Base-by-base conservation (phyloP, 257 asterid species). In the Cruciata laevipes region DNA sequence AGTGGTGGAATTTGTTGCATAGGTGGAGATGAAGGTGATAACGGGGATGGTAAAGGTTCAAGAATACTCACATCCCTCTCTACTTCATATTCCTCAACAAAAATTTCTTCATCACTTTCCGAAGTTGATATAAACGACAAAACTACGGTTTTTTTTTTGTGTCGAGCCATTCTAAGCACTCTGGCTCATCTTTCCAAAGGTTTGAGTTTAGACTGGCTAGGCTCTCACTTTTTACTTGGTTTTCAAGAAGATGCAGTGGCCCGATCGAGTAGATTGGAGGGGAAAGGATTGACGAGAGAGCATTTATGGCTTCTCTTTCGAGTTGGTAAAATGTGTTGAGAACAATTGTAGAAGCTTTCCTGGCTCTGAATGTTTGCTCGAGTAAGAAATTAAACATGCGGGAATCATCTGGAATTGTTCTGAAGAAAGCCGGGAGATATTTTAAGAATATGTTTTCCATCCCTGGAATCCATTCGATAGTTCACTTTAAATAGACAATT, bases 151-250 rank as follows among this genome's bases (percentile, higher is more conserved):
- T 3, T 44, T 44, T 16, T 3, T 44, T 44, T 3, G 14, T 44
- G 53, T 44, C 10, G 8, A 44, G 53, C 10, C 53, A 44, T 12
- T 44, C 53, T 10, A 44, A 16, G 18, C 53, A 44, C 18, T 44
- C 18, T 44, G 53, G 53, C 14, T 44, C 53, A 10, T 80, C 84
- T 73, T 73, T 76, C 84, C 84, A 76, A 3, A 80, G 76, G 64
- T 73, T 80, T 52, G 76, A 73, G 4, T 74, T 76, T 0, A 76
- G 27, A 2, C 32, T 6, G 12, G 31, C 63, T 56, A 73, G 40
- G 7, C 56, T 61, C 20, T 73, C 68, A 12, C 67, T 62, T 2
- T 61, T 7, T 6, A 73, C 62, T 31, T 73, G 69, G 32, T 70
- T n/a, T 23, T 52, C 51, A 57, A 76, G 75, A 16, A 72, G 32